phyloP scores from a whole-genome alignment of 2,329 filamentous ascomycete genomes.

The Sarocladium kiliense region DNA sequence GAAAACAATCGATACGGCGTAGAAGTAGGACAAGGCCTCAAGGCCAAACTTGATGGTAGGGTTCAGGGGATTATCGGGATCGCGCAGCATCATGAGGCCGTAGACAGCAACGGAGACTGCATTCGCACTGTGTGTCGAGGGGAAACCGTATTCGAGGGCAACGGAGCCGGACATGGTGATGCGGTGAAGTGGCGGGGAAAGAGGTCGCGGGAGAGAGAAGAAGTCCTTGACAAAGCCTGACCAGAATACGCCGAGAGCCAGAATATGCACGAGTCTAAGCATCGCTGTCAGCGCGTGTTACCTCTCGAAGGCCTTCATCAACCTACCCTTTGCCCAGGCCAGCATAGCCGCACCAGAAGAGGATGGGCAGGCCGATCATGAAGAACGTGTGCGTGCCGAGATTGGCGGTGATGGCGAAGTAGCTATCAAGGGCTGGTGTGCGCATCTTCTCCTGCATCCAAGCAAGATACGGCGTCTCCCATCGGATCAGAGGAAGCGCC shows the following conservation, averaged over 20 bases:
- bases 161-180: slow-evolving; percentile 98
- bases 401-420: slow-evolving; percentile 95
- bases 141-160: slow-evolving; percentile 93
- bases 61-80: slow-evolving; percentile 57
- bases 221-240: slow-evolving; percentile 94
- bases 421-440: slow-evolving; percentile 82
- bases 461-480: slow-evolving; percentile 93
- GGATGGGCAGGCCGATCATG: slow-evolving; percentile 88
- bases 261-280: slow-evolving; percentile 63
- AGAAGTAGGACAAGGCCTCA: slow-evolving; percentile 71
- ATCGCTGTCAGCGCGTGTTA: background rate
- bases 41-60: slow-evolving; percentile 55
- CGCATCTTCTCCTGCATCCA: slow-evolving; percentile 76
- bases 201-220: slow-evolving; percentile 82
- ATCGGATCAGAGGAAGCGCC: slow-evolving; percentile 80
- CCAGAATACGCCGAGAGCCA: slow-evolving; percentile 75
- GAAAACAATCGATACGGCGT: slow-evolving; percentile 82
- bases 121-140: slow-evolving; percentile 95
- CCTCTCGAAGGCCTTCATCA: too few relatives aligned
- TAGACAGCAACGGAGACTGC: slow-evolving; percentile 92
- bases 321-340: slow-evolving; percentile 81
- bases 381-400: slow-evolving; percentile 98
- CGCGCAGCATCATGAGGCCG: slow-evolving; percentile 64
- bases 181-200: slow-evolving; percentile 85
- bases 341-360: slow-evolving; percentile 94